These are phyloP conservation scores for Paracoccidioides lutzii DNA, from an alignment of 2,329 filamentous ascomycete genomes.

Conservation along the genomic window DNA sequence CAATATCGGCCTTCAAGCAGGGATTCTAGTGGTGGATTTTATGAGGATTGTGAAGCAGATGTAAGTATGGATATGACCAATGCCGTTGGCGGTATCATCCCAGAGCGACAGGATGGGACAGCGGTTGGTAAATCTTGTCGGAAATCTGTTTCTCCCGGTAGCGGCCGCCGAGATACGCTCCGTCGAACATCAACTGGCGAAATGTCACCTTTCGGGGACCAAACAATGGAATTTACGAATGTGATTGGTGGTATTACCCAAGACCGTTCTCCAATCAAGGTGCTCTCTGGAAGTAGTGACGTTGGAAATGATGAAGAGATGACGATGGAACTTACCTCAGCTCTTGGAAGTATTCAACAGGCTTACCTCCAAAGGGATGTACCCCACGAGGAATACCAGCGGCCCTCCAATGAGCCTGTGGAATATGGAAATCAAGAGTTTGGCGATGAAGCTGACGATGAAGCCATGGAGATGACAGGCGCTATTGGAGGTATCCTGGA, in stretches of 20 bases:
- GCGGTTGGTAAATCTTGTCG: constrained; percentile 15
- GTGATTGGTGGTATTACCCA: constrained; percentile 29
- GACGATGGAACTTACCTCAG: constrained; percentile 37
- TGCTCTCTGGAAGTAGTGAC: constrained; percentile 18
- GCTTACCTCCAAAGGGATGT: constrained; percentile 2
- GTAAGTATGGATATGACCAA: constrained; percentile 93
- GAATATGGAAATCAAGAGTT: constrained; percentile 8
- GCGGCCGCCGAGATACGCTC: constrained; percentile 22
- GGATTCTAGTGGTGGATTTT: constrained; percentile 34
- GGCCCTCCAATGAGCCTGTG: constrained; percentile 8
- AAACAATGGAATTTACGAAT: constrained; percentile 37
- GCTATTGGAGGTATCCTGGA: constrained; percentile 34
- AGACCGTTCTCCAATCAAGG: constrained; percentile 14
- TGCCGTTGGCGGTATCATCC: constrained; percentile 66
- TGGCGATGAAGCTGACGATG: constrained; percentile 15
- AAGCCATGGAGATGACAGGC: constrained; percentile 49
- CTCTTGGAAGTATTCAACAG: constrained; percentile 30
- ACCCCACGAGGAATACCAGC: constrained; percentile 7
- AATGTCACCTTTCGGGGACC: constrained; percentile 35
- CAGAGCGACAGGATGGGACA: constrained; percentile 14
- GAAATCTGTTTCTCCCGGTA: constrained; percentile 20
- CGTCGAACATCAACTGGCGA: constrained; percentile 31
- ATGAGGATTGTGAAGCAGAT: constrained; percentile 43
- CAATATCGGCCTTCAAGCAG: constrained; percentile 10
- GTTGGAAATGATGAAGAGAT: constrained; percentile 32